phyloP scores from a whole-genome alignment of 441 rosid genomes.

The Syzygium syzygioides region DNA sequence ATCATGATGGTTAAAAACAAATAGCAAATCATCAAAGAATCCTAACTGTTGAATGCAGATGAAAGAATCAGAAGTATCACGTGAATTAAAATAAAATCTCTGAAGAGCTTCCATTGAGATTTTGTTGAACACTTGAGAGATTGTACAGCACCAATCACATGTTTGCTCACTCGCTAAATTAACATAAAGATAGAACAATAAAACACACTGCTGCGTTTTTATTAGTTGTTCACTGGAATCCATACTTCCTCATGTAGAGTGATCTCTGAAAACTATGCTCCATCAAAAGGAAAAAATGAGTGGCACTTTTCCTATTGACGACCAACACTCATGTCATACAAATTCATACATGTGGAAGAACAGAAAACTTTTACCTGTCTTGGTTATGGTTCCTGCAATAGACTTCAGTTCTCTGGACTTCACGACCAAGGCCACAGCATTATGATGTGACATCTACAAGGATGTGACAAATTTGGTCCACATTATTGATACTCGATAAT shows the following conservation, averaged over 20 bases:
- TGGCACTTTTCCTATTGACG: neutral
- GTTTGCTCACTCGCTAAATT: neutral
- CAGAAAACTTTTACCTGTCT: conserved; percentile 50
- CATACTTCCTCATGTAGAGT: neutral
- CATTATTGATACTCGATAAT: neutral
- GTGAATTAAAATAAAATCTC: neutral
- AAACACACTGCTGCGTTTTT: neutral
- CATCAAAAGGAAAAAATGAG: neutral
- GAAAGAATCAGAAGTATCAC: neutral
- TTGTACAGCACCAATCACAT: too few relatives aligned
- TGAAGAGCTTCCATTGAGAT: neutral
- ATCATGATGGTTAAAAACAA: neutral
- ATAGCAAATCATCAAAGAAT: neutral
- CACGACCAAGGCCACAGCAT: conserved; percentile 86
- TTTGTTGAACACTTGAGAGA: neutral
- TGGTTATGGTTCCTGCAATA: conserved; percentile 86
- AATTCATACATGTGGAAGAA: neutral
- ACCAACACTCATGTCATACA: neutral
- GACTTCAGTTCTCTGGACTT: conserved; percentile 81
- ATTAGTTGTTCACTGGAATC: neutral
- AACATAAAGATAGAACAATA: neutral
- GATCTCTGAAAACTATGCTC: neutral
- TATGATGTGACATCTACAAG: conserved; percentile 86
- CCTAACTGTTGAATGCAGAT: neutral
- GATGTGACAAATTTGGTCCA: neutral